A percentile compares a stretch with the other conserved stretches of the same genome.
Conservation (phyloP, 2,329 filamentous ascomycete genomes). For the Apiospora rasikravindrae region DNA sequence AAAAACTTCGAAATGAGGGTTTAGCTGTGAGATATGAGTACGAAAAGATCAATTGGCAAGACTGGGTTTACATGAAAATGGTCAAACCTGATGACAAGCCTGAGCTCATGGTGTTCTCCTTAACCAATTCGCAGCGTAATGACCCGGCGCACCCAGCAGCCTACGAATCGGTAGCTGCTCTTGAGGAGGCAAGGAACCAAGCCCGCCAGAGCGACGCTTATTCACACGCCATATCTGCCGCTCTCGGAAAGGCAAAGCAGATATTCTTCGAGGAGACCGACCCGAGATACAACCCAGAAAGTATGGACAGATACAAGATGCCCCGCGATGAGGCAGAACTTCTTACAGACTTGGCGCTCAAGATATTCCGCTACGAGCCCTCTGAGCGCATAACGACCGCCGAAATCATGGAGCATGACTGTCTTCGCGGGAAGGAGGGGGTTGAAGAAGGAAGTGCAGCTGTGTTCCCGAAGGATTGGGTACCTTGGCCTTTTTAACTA, state of each 20-base stretch:
- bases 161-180: not conserved
- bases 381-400: not conserved
- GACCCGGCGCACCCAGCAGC: not conserved
- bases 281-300: not conserved
- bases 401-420: not conserved
- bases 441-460: too few species aligned
- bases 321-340: not conserved
- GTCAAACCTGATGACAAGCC: not conserved
- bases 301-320: not conserved
- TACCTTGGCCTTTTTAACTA: not conserved
- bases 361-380: slow-evolving; percentile 2
- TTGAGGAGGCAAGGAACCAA: not conserved
- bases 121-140: not conserved
- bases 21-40: not conserved
- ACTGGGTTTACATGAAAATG: not conserved
- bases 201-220: not conserved
- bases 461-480: not conserved
- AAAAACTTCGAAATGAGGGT: not conserved
- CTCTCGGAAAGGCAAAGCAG: not conserved
- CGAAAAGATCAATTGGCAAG: not conserved
- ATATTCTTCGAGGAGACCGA: not conserved
- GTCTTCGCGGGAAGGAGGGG: not conserved
- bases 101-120: not conserved
- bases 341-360: not conserved
- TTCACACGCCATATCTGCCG: not conserved